Evolutionary conservation across 2,329 filamentous ascomycete genomes (phyloP), one percentile per base, ranked within the genome.

Genomic region (Penicillium brevicompactum): DNA sequence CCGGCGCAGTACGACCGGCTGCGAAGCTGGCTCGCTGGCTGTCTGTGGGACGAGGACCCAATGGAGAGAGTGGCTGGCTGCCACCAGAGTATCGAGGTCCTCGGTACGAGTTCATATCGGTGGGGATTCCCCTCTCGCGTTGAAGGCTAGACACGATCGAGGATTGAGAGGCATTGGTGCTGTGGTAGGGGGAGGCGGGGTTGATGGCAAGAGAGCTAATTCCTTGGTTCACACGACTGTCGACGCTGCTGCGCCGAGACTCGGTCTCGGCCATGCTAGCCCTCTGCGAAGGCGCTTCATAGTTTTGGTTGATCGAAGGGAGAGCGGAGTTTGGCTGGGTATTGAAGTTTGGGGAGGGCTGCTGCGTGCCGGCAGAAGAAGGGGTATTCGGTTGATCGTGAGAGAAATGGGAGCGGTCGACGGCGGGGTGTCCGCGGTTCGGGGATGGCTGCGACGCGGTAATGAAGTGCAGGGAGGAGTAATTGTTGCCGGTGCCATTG

Each of bases 291-390:
- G 74, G 69, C 5, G 78, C 76, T 46, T 86, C 83, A 44, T 81
- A 78, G 58, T 82, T 83, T 62, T 85, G 83, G 49, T 84, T 85
- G 58, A 86, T 80, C 0, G 83, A 83, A 2, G 84, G 84, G 9
- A 86, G 71, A 40, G 77, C 72, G 61, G 75, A 74, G 59, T 65
- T 75, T 31, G 67, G 74, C 60, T 70, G 77, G 4, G 70, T 67
- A 32, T 67, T 61, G 53, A 74, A 76, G 44, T 68, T 72, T 2
- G 74, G 76, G 1, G 73, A 74, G 11, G 73, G 71, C 41, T 65
- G 63, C 34, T 76, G 70, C 11, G 71, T 64, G 18, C 70, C 73
- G 1, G 74, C 68, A 16, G 76, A 74, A 10, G 72, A 72, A 14
- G 72, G 69, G 5, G 67, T 63, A 37, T 65, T 74, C 10, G 74